Base-by-base conservation (phyloP, 371 early-diverging fungal species). In the Gilbertella persicaria region DNA sequence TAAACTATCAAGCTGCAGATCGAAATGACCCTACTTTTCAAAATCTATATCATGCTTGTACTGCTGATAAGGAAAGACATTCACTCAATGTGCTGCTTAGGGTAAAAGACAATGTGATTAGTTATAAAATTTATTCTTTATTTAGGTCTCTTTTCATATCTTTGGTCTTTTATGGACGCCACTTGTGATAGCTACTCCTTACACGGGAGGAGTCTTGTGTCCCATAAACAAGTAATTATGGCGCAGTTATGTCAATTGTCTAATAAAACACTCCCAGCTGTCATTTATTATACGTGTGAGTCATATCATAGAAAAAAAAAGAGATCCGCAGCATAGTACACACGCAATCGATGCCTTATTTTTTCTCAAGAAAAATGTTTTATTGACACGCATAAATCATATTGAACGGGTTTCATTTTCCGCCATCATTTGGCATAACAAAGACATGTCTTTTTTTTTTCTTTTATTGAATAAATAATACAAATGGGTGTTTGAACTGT, bases 121-220 rank as follows among this genome's bases (percentile, higher is more conserved):
- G 2, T 12, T 33, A n/a, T 38, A 39, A 29, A 8, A 33, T 12
- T 26, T 40, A 5, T 26, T 25, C 20, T n/a, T 17, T 25, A 24
- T n/a, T 36, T 57, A 71, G 73, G 66, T 69, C 13, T 50, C 52
- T 23, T 66, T 73, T 53, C 58, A 64, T 38, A 55, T 73, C 13
- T 56, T 54, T 45, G 73, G 73, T 4, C 62, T 73, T 39, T 42
- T 58, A n/a, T 73, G 73, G 73, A 63, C 59, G 23, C 73, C 69
- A 4, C 41, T 59, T 19, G 58, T 56, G 1, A 41, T 47, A 7
- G 60, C 55, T 19, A 54, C 60, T 12, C 62, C 65, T 2, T 59
- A 59, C 24, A 61, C 56, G 3, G 59, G 66, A 25, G 70, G 70
- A 2, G 60, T 69, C 12, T 53, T 59, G 10, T 69, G 70, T 33